Evolutionary conservation across 371 early-diverging fungal species (phyloP), one percentile per base, ranked within the genome.

Genomic region (Actinomortierella wolfii): DNA sequence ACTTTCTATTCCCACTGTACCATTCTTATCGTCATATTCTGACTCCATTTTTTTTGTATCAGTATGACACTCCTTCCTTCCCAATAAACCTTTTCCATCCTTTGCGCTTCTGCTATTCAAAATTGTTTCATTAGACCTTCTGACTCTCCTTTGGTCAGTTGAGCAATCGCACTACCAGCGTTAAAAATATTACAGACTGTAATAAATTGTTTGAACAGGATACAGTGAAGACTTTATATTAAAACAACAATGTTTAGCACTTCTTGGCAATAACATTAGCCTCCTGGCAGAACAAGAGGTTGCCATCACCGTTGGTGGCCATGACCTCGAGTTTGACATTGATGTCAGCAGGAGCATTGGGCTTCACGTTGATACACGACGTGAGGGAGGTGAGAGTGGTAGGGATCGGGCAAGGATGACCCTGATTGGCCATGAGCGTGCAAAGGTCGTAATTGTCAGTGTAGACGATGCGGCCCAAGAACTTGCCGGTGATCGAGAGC

Each of bases 381-480:
- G 57, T 64, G 54, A 70, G 56, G 29, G 65, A 54, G 47, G 61
- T 61, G 57, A 57, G 15, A 18, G 52, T 51, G 54, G 44, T 47
- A 24, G 58, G 58, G 58, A 70, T 45, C 42, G 70, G 70, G 65
- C 70, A 70, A 51, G 64, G 54, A 39, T 18, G 21, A 17, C 65
- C 70, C 46, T 57, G 54, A 18, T 28, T 43, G 4, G 50, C 59
- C 57, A 61, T 40, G n/a, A 70, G 45, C n/a, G 41, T 25, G 56
- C 71, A 70, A 14, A 70, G 48, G 28, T 70, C 61, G 18, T 70
- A 54, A 61, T 26, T 61, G 24, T 70, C 71, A 14, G 61, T 57
- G 58, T 65, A 70, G 55, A 70, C 65, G 11, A 53, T 17, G n/a
- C 49, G 46, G 2, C 54, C 54, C 7, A 61, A 41, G 58, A 54